Evolutionary conservation across 306 rosid genomes (phyloP), one percentile per base, ranked within the genome.

Genomic region (Medicago lupulina): DNA sequence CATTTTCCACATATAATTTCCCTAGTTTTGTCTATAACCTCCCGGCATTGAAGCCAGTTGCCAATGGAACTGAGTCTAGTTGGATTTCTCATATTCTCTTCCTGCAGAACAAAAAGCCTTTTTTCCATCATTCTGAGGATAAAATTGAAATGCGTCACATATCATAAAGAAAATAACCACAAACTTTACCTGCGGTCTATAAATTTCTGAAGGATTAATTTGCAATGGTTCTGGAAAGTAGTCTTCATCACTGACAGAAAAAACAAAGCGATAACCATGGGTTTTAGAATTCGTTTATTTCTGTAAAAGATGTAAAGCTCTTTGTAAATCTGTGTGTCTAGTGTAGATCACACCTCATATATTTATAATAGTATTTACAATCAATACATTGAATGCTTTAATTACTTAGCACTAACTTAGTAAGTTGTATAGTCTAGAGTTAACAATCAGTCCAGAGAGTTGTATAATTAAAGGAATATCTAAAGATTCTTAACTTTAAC

Each of bases 41-140:
- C 89, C 39, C 57, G 91, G 75, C 98, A 94, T 84, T 91, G 97
- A 86, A 94, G 89, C 96, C 98, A 94, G 80, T 94, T 94, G 73
- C 91, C 84, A 62, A 89, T 82, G 55, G 96, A 76, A 79, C 87
- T 47, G 28, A 55, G 31, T 77, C 75, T 81, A 63, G 68, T 69
- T 57, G 86, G 78, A 82, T 70, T 88, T 71, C 62, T 74, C 73
- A 50, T 9, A 65, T 76, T 79, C 79, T 39, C 80, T 80, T 78
- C 94, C 98, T 94, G 80, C 70, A 77, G 74, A 75, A 51, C 55
- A 69, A 53, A 74, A 36, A 72, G 81, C 67, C 76, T 80, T 75
- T 47, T 79, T 59, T 79, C 78, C 81, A 12, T 83, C 79, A 72
- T 58, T 15, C 17, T 9, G 8, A 63, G 23, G 79, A 73, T 78